Base-by-base conservation (phyloP, 2,329 filamentous ascomycete species). In the Elsinoe arachidis region DNA sequence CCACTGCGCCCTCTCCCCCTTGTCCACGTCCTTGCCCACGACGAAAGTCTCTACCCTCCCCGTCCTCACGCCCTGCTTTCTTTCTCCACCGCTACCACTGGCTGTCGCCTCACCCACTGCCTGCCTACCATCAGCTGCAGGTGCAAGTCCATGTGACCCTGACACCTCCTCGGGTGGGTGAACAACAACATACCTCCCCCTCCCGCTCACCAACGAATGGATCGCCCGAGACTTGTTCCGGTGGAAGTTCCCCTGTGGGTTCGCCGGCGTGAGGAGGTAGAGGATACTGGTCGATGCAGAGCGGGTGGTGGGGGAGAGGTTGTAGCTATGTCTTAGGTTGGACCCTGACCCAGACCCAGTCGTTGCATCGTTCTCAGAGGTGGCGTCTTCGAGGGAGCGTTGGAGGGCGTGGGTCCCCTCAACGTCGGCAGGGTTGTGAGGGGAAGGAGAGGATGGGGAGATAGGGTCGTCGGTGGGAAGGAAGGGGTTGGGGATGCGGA, bases 1-100 rank as follows among this genome's bases (percentile, higher is more conserved):
- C 84, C 84, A 88, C 67, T 86, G 82, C 64, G 85, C 61, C 66
- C 67, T 78, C 73, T 88, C 85, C 0, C 83, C 84, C 0, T 65
- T 69, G 3, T 71, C 73, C 4, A 86, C 70, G 65, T 84, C 72
- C 11, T 73, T 74, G 0, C 84, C 85, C 1, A 87, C 85, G 2
- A 83, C 68, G 63, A 85, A 87, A 5, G 74, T 79, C 70, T 87
- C 84, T n/a, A 87, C 69, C 14, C 75, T 59, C 75, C 64, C n/a
- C n/a, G n/a, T n/a, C n/a, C n/a, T n/a, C n/a, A n/a, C n/a, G n/a
- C n/a, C n/a, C n/a, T n/a, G n/a, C n/a, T n/a, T n/a, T n/a, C n/a
- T n/a, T n/a, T n/a, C n/a, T n/a, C n/a, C n/a, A n/a, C n/a, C n/a
- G n/a, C n/a, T n/a, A n/a, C n/a, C n/a, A n/a, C n/a, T n/a, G n/a